Base-by-base conservation (phyloP, 768 basidiomycete genomes). In the Tricholomella constricta region DNA sequence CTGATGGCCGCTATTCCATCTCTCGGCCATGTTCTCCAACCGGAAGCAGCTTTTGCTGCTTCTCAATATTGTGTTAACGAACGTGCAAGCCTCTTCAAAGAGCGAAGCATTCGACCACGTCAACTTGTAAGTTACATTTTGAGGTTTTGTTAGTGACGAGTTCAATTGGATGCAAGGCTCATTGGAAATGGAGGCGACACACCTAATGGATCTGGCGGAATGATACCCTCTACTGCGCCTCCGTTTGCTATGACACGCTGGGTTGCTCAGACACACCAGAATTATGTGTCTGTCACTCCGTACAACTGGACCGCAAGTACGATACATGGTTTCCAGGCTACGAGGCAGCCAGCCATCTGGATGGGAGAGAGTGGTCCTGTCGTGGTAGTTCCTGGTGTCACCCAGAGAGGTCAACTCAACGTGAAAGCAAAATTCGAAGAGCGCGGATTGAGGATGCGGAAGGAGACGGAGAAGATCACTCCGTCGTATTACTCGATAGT, bases 241-340 rank as follows among this genome's bases (percentile, higher is more conserved):
- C 91, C 91, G 0, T 93, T 92, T 60, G 90, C 80, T 5, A 91
- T 91, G 89, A 91, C 89, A 0, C 80, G 91, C 27, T 91, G 91
- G 90, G 86, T 89, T 10, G 87, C 89, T 0, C 88, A 89, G 67
- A 91, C 87, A 8, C 80, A 87, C 52, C 72, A 82, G 51, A 90
- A 89, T 69, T 89, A 86, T 55, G 86, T 88, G 42, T 89, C 86
- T 4, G 77, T 83, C 9, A 83, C 83, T 2, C 85, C 88, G 4
- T 89, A 86, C 62, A 88, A 89, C 65, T 77, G 80, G 65, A 85
- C 87, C 0, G 65, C 69, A 17, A 59, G 59, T 19, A 61, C 55
- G 11, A 80, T 91, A 3, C 85, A 89, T 59, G 90, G 91, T 1
- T 91, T 92, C 60, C 81, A 87, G 42, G 89, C 81, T 4, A 91